phyloP scores from a whole-genome alignment of 1,284 basidiomycete genomes.

The Tetrapyrgos nigripes region DNA sequence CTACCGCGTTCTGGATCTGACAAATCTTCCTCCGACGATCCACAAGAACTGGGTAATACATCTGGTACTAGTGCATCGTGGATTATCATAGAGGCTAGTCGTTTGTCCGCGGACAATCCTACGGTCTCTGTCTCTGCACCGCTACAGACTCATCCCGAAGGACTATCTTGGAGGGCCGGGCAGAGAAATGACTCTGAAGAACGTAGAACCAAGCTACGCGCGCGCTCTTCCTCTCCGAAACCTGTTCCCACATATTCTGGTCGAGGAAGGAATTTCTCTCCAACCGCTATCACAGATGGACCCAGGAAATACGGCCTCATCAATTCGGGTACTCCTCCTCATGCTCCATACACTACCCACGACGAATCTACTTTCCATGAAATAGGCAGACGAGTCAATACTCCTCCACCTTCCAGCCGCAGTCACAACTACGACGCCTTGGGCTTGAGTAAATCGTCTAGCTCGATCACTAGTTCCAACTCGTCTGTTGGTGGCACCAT shows the following conservation, averaged over 20 bases:
- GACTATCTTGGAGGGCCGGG: neutral
- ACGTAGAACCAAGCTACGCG: neutral
- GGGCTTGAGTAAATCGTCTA: neutral
- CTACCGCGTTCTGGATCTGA: neutral
- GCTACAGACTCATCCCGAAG: neutral
- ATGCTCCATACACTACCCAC: neutral
- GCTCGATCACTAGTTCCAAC: neutral
- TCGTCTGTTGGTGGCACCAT: neutral
- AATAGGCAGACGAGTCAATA: neutral
- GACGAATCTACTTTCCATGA: neutral
- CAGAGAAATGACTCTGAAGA: neutral
- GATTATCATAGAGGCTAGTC: neutral
- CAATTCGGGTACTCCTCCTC: neutral
- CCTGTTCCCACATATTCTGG: neutral
- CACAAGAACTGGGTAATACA: neutral
- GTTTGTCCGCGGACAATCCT: neutral
- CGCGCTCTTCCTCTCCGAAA: neutral
- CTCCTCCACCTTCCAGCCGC: neutral
- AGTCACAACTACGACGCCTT: too few relatives aligned
- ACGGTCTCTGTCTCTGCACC: neutral
- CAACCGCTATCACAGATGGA: neutral
- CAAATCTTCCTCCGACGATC: neutral
- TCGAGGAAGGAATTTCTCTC: neutral
- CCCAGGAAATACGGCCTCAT: neutral
- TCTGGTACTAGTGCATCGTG: neutral